These are phyloP conservation scores for Sporodiniella umbellata DNA, from an alignment of 371 early-diverging fungal species.

Conservation along the genomic window DNA sequence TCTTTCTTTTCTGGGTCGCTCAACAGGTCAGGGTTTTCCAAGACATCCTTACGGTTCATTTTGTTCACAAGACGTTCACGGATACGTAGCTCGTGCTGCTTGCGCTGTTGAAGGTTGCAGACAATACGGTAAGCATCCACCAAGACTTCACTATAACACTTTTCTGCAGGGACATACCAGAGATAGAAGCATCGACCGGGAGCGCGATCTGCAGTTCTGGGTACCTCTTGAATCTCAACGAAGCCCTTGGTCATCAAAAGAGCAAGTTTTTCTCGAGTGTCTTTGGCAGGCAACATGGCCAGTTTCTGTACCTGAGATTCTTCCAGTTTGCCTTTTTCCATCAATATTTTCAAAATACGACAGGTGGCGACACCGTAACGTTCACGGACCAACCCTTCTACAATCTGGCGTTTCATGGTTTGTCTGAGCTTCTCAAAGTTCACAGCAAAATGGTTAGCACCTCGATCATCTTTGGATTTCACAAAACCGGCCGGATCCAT, in stretches of 20 bases:
- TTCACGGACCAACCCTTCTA: constrained; percentile 70
- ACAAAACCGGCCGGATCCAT: constrained; percentile 67
- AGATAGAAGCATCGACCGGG: constrained; percentile 84
- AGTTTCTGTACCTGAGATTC: constrained; percentile 79
- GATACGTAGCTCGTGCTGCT: constrained; percentile 53
- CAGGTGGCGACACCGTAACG: constrained; percentile 72
- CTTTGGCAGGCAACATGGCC: constrained; percentile 75
- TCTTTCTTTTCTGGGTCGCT: constrained; percentile 57
- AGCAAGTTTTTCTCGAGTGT: constrained; percentile 69
- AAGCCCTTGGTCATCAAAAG: constrained; percentile 66
- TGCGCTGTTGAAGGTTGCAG: constrained; percentile 68
- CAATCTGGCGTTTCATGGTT: constrained; percentile 57
- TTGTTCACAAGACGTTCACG: constrained; percentile 72
- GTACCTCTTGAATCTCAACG: constrained; percentile 87
- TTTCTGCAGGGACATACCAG: constrained; percentile 71
- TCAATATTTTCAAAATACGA: constrained; percentile 73
- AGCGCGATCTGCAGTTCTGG: constrained; percentile 81
- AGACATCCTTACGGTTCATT: constrained; percentile 72
- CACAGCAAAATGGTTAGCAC: constrained; percentile 71
- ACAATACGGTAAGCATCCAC: constrained; percentile 64
- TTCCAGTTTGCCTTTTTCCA: constrained; percentile 78
- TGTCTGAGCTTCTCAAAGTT: constrained; percentile 57
- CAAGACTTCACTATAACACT: constrained; percentile 59
- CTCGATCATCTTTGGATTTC: constrained; percentile 65
- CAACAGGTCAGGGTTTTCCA: constrained; percentile 55